A percentile compares a stretch with the other conserved stretches of the same genome.
These are phyloP conservation scores for Lindgomyces ingoldianus DNA, from an alignment of 495 filamentous ascomycete species.

Conservation along the genomic window DNA sequence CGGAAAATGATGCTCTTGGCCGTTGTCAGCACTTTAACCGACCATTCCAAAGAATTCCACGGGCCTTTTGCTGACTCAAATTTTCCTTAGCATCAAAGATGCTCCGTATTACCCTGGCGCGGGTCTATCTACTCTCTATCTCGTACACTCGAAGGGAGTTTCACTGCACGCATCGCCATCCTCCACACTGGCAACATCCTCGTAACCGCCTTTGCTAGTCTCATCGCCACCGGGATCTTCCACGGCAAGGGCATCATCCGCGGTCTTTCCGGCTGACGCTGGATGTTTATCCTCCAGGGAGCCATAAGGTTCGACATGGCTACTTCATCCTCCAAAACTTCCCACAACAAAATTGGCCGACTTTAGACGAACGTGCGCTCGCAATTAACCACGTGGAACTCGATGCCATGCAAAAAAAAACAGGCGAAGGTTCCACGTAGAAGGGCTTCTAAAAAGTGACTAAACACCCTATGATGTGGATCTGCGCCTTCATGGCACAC, in stretches of 20 bases:
- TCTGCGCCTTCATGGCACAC: slow-evolving; percentile 42
- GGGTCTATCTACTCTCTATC: slow-evolving; percentile 58
- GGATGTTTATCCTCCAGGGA: slow-evolving; percentile 44
- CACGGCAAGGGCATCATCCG: slow-evolving; percentile 35
- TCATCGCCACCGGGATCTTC: slow-evolving; percentile 52
- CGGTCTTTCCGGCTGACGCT: slow-evolving; percentile 31
- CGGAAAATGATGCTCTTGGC: slow-evolving; percentile 55
- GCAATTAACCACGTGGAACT: slow-evolving; percentile 35
- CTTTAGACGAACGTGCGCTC: slow-evolving; percentile 14
- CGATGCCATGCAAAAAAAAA: slow-evolving; percentile 40
- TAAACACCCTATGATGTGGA: slow-evolving; percentile 47
- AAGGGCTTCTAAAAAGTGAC: slow-evolving; percentile 46
- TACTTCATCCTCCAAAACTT: slow-evolving; percentile 25
- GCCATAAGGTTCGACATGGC: slow-evolving; percentile 48
- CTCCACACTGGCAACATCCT: slow-evolving; percentile 43
- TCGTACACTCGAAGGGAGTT: slow-evolving; percentile 61
- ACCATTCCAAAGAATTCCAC: slow-evolving; percentile 52
- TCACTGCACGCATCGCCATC: slow-evolving; percentile 57
- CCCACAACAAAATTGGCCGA: slow-evolving; percentile 18
- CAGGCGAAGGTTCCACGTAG: slow-evolving; percentile 33
- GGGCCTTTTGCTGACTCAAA: slow-evolving; percentile 55
- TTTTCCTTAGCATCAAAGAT: slow-evolving; percentile 45
- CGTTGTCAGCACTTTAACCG: slow-evolving; percentile 50
- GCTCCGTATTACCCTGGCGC: slow-evolving; percentile 45
- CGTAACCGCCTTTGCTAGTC: slow-evolving; percentile 49